A percentile compares a stretch with the other conserved stretches of the same genome.
phyloP scores from a whole-genome alignment of 352 stramenopile species.

The Discostella stelligera region DNA sequence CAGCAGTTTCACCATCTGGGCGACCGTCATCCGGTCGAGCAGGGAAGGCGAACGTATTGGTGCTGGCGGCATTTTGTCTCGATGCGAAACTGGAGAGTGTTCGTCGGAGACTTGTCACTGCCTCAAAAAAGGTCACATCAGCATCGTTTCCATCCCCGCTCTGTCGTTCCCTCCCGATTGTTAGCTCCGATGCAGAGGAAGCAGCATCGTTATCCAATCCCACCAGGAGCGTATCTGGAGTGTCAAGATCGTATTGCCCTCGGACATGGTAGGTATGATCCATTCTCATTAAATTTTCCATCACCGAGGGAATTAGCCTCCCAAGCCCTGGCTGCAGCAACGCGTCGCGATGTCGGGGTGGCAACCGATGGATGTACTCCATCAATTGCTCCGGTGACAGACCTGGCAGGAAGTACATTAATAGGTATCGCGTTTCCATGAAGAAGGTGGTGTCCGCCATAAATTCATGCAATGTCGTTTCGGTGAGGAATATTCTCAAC shows the following conservation, averaged over 20 bases:
- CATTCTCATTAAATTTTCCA: constrained; percentile 42
- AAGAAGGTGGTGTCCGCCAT: constrained; percentile 55
- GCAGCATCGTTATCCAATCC: constrained; percentile 22
- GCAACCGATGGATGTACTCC: constrained; percentile 61
- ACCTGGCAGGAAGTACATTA: constrained; percentile 79
- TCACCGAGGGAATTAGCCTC: constrained; percentile 42
- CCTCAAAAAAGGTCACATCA: constrained; percentile 47
- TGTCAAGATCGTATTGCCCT: not conserved
- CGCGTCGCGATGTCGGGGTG: constrained; percentile 51
- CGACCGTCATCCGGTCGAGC: not conserved
- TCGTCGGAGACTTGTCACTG: constrained; percentile 34
- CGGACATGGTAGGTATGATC: not conserved
- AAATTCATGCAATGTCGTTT: constrained; percentile 65
- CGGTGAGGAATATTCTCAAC: constrained; percentile 45
- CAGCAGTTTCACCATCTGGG: not conserved
- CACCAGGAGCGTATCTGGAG: not conserved
- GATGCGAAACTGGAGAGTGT: constrained; percentile 17
- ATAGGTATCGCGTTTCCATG: constrained; percentile 52
- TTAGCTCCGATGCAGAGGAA: constrained; percentile 40
- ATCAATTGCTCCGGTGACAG: constrained; percentile 60
- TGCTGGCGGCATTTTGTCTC: not conserved
- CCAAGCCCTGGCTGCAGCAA: constrained; percentile 60
- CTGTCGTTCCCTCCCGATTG: constrained; percentile 32
- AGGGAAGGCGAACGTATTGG: not conserved
- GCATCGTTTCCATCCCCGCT: constrained; percentile 1